Base-by-base conservation (phyloP, 352 stramenopile genomes). In the Halophytophthora batemanensis region DNA sequence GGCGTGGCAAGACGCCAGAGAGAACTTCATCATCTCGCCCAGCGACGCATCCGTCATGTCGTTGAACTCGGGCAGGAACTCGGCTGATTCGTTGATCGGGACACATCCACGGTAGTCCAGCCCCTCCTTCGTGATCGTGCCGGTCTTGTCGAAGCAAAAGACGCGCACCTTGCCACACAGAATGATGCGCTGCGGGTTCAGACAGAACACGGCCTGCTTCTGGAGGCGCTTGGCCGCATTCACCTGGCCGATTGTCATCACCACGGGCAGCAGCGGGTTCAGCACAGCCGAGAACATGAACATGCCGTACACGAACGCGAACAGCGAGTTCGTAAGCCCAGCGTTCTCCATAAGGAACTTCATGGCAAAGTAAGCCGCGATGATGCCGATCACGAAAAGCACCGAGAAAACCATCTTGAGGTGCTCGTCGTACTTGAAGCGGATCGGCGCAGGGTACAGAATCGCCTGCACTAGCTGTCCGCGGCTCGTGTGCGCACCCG, bases 121-220 rank as follows among this genome's bases (percentile, higher is more conserved):
- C 2, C 90, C 90, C 46, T 96, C 72, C 52, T 96, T 92, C 17
- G 90, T 97, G 42, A 97, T 78, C 15, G 90, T 97, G 6, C 90
- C 90, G 0, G 90, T 97, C 61, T 97, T 97, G 72, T 97, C 90
- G 60, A 97, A 97, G 61, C 87, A 96, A 37, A 89, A 90, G 6
- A 91, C 68, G 36, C 76, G 82, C 8, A 96, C 85, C 59, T 96
- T 97, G n/a, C 90, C 90, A 42, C 82, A 88, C 1, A 97, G 63
- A 0, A 88, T 78, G 48, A 97, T 92, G 29, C 80, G 83, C 49
- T 87, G 73, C 0, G 82, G 66, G 67, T 96, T 90, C 15, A 90
- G 70, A 45, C 80, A 95, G 61, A 86, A 84, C 25, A 97, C 83
- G 25, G 77, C 69, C 38, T 82, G 74, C 36, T 77, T 64, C 40